Base-by-base conservation (phyloP, 495 filamentous ascomycete genomes). In the Beverwykella pulmonaria region DNA sequence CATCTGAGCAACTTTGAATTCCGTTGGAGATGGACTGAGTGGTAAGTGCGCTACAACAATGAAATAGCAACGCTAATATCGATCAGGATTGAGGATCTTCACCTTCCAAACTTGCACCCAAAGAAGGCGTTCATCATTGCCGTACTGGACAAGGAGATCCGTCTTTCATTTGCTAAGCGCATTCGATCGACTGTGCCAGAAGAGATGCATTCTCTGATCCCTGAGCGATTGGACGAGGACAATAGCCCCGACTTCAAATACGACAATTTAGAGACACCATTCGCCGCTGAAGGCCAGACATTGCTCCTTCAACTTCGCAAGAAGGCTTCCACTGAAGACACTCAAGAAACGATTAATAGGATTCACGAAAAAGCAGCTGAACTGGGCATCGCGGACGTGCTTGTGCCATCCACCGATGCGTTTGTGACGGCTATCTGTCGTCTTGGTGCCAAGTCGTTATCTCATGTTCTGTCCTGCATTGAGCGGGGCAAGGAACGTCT, bases 21-120 rank as follows among this genome's bases (percentile, higher is more conserved):
- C 72, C 94, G 95, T 2, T 99, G 94, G 94, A 98, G 98, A 79
- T 99, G 94, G 94, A 89, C 89, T 20, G 94, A 99, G 79, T 99
- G 94, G 94, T 87, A 74, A 76, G 82, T 75, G 1, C 19, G 12
- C 17, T 22, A 25, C 10, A 14, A 25, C 4, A 1, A 7, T 36
- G 23, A 23, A 9, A 19, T 8, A 15, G 25, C 52, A 8, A 56
- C 3, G 27, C 19, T 61, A 52, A 60, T 14, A 30, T 57, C 39
- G 23, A 15, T 44, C 50, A 89, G 86, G 86, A 84, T 90, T 60
- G 92, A 95, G 41, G 92, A 98, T 77, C 83, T 96, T 19, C 84
- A 86, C 12, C 84, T 93, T 25, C 82, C 91, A 0, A 77, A 86
- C 46, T 77, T 94, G 19, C 87, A 96, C 75, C 92, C 94, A 12